Percentiles rank a stretch among this genome's conserved stretches.
Conservation (phyloP, 2,329 filamentous ascomycete genomes). For the Didymellaceae sp. region DNA sequence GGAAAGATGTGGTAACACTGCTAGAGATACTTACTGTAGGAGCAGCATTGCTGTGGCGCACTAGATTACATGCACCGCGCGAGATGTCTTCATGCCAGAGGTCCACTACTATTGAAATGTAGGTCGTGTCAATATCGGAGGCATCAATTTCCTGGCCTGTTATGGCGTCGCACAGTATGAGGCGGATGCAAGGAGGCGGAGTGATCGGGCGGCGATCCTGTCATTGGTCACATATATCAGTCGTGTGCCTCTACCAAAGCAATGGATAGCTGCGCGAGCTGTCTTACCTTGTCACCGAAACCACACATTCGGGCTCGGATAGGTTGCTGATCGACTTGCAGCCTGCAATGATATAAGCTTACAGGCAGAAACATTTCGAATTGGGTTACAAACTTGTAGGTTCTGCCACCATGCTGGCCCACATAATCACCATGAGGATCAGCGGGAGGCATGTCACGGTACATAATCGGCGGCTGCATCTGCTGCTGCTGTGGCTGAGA, state of each 20-base stretch:
- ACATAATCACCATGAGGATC: constrained; percentile 12
- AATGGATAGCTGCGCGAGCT: constrained; percentile 22
- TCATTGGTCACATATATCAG: constrained; percentile 35
- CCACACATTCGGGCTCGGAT: constrained; percentile 96
- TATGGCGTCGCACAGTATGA: constrained; percentile 75
- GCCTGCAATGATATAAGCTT: constrained; percentile 50
- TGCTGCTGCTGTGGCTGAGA: constrained; percentile 6
- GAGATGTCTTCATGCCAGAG: constrained; percentile 68
- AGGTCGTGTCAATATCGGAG: constrained; percentile 73
- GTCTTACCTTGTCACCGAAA: constrained; percentile 89
- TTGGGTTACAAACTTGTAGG: constrained; percentile 16
- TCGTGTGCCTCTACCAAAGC: constrained; percentile 19
- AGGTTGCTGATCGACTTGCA: constrained; percentile 88
- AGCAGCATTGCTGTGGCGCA: constrained; percentile 68
- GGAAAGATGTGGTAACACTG: constrained; percentile 79
- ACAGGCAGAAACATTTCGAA: constrained; percentile 35
- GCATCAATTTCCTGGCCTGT: constrained; percentile 84
- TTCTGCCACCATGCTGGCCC: constrained; percentile 23
- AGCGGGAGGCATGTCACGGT: constrained; percentile 2
- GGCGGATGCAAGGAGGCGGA: constrained; percentile 86
- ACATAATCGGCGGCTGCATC: constrained; percentile 8
- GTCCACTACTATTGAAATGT: constrained; percentile 73
- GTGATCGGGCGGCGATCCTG: constrained; percentile 95
- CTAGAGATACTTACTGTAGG: constrained; percentile 77
- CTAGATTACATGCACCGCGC: constrained; percentile 69